These are phyloP conservation scores for Evansstolkia leycettana DNA, from an alignment of 495 filamentous ascomycete species.

Conservation along the genomic window DNA sequence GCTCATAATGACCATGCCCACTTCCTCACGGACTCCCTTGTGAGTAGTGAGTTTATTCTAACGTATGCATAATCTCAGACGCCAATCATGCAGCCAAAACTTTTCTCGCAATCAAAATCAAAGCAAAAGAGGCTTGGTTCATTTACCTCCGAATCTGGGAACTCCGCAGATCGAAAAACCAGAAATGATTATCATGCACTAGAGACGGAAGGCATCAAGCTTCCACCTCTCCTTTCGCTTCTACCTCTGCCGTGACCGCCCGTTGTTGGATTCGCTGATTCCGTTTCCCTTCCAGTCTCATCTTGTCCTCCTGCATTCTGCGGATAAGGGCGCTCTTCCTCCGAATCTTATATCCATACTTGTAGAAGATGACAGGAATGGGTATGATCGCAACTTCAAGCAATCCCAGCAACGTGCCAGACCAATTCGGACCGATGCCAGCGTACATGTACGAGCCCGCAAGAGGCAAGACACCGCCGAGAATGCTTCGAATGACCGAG, in stretches of 20 bases:
- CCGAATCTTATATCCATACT: constrained; percentile 59
- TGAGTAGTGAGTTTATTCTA: too few relatives aligned
- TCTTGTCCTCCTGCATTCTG: constrained; percentile 58
- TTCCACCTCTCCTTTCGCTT: background rate
- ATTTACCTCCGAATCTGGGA: too few relatives aligned
- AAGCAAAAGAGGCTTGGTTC: too few relatives aligned
- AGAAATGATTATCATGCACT: too few relatives aligned
- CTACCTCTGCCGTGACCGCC: constrained; percentile 2
- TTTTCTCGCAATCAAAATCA: too few relatives aligned
- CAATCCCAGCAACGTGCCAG: constrained; percentile 60
- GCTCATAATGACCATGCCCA: too few relatives aligned
- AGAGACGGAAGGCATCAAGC: too few relatives aligned
- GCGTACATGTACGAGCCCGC: constrained; percentile 63
- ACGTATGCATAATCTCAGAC: too few relatives aligned
- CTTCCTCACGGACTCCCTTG: too few relatives aligned
- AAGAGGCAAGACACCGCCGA: constrained; percentile 63
- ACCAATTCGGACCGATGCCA: constrained; percentile 62
- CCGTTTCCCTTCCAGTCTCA: constrained; percentile 40
- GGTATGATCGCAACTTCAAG: constrained; percentile 60
- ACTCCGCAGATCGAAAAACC: too few relatives aligned
- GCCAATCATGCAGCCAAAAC: too few relatives aligned
- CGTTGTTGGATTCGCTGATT: constrained; percentile 5
- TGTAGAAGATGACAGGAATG: constrained; percentile 71
- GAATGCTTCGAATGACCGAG: constrained; percentile 49
- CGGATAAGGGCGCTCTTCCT: constrained; percentile 51